Conservation (phyloP, 768 basidiomycete genomes). For the Austroboletus eburneus region DNA sequence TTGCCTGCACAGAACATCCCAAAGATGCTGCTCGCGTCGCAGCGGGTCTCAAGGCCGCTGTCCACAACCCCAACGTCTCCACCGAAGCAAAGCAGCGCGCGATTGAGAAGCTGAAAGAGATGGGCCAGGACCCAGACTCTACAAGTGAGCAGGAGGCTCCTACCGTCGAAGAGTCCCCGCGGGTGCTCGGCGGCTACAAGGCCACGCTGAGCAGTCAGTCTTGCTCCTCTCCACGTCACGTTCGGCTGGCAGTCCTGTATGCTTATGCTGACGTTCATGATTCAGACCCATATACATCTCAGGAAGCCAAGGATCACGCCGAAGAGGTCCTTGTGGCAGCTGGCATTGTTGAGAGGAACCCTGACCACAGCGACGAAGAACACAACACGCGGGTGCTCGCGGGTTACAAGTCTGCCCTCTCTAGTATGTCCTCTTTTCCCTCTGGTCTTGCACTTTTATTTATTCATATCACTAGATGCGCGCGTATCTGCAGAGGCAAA, state of each 20-base stretch:
- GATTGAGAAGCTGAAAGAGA: conserved; percentile 38
- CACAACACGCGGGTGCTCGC: conserved; percentile 46
- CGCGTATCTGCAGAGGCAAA: conserved; percentile 47
- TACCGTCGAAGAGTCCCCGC: conserved; percentile 6
- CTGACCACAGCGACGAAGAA: conserved; percentile 32
- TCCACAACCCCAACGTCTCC: conserved; percentile 56
- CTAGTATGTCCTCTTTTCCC: conserved; percentile 33
- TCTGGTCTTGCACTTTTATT: background rate
- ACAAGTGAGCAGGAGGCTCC: background rate
- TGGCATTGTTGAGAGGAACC: conserved; percentile 33
- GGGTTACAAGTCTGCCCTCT: conserved; percentile 54
- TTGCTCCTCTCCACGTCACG: background rate
- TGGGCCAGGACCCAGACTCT: conserved; percentile 26
- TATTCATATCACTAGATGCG: conserved; percentile 31
- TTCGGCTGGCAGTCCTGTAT: no score
- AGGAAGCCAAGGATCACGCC: conserved; percentile 50
- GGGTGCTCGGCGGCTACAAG: conserved; percentile 45
- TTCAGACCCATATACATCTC: conserved; percentile 41
- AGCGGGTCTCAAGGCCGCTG: conserved; percentile 55
- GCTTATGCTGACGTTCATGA: no score
- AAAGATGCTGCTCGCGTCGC: conserved; percentile 47
- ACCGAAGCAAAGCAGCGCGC: conserved; percentile 51
- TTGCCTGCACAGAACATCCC: conserved; percentile 16
- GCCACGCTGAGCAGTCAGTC: conserved; percentile 43
- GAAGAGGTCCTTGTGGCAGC: conserved; percentile 48